Base-by-base conservation (phyloP, 176 grass and related monocot genomes). In the Triticum urartu region DNA sequence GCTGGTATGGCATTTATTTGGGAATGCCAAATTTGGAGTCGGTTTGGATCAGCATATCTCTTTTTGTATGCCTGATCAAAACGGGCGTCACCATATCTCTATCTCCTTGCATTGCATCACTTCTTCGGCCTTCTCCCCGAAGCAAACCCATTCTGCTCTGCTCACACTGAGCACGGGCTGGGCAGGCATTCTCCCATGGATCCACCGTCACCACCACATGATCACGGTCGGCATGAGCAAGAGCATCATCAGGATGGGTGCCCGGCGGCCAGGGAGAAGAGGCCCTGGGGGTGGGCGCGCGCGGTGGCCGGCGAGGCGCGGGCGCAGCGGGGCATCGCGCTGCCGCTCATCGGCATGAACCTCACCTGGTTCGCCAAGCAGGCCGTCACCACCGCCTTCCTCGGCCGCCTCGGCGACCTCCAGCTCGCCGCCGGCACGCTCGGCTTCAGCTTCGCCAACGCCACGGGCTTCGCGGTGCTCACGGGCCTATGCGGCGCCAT, bases 391-490 rank as follows among this genome's bases (percentile, higher is more conserved):
- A 94, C 84, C 2, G 93, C 90, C 11, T 98, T 98, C 77, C 93
- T 98, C 0, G 93, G 96, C 67, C 86, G 88, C 54, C 86, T 98
- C 43, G 96, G 96, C 1, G 91, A 95, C 24, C 86, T 92, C 20
- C 47, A 95, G 85, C 88, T 98, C 3, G 93, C 96, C 11, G 93
- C 87, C 5, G 96, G 96, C 5, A 86, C 96, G 0, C 90, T 98
- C 4, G 96, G 93, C 56, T 91, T 92, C 86, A 98, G 93, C 81
- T 95, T 98, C 83, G 93, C 91, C 24, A 98, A 98, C 13, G 90
- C 93, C 33, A 98, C 96, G 0, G 96, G 96, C 17, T 98, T 98
- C 82, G 91, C 96, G 4, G 90, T 98, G 5, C 88, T 98, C 14
- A 92, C 50, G 1, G 96, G 96, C 0, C 93, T 98, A 9, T 94